Evolutionary conservation across 2,329 filamentous ascomycete genomes (phyloP).

Genomic region (Orbilia blumenaviensis): DNA sequence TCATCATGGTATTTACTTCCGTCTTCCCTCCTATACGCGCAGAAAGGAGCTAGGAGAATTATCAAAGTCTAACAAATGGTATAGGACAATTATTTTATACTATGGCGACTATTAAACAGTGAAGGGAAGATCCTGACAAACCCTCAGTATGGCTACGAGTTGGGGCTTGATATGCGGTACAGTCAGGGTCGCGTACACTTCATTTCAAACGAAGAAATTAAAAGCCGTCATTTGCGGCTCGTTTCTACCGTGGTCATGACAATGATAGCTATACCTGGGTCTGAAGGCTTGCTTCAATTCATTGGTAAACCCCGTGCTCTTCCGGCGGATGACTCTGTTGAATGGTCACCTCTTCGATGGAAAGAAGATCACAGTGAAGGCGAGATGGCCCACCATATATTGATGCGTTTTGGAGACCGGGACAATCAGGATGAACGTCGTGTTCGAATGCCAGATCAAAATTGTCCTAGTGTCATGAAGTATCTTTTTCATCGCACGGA

Average conservation of each 20-base stretch:
- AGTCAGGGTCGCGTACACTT: no score
- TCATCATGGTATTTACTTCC: background rate
- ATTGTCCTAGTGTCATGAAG: conserved; percentile 3
- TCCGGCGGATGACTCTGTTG: background rate
- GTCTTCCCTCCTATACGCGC: background rate
- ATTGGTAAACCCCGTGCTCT: no score
- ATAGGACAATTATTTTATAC: conserved; percentile 22
- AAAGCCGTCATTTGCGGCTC: no score
- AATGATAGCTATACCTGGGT: no score
- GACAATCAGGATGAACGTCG: no score
- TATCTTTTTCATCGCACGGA: conserved; percentile 15
- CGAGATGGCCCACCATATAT: conserved; percentile 8
- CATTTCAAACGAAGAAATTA: no score
- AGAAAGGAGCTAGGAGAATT: no score
- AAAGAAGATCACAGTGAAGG: background rate
- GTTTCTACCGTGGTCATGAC: conserved; percentile 15
- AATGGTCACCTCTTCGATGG: conserved; percentile 19
- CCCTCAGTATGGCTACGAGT: background rate
- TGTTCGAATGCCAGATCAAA: background rate
- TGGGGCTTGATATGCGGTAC: conserved; percentile 15
- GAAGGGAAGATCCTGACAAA: background rate
- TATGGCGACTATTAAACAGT: background rate
- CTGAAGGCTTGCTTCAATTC: no score
- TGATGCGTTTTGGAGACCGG: conserved; percentile 15
- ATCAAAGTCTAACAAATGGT: conserved; percentile 7